A percentile compares a stretch with the other conserved stretches of the same genome.
Evolutionary conservation across 768 basidiomycete species (phyloP).

Genomic region (Leccinum obscurum): DNA sequence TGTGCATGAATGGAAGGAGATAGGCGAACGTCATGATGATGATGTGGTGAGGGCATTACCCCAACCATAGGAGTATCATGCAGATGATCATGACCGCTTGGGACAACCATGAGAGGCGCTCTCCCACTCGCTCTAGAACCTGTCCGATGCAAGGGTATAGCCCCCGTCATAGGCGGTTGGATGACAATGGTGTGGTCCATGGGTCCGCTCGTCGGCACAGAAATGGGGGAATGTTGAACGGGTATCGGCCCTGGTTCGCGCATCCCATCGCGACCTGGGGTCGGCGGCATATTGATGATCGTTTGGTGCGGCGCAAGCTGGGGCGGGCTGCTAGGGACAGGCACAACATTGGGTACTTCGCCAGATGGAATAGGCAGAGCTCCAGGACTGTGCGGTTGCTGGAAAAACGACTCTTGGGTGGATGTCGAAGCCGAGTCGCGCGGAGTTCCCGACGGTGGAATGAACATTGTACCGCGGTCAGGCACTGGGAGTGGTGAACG

Average conservation of each 20-base stretch:
- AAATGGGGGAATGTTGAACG: slow-evolving; percentile 4
- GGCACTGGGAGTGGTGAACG: slow-evolving; percentile 23
- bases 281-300: neutral
- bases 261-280: neutral
- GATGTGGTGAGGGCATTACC: slow-evolving; percentile 8
- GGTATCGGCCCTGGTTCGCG: neutral
- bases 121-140: slow-evolving; percentile 18
- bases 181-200: slow-evolving; percentile 16
- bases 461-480: slow-evolving; percentile 7
- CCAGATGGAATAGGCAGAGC: slow-evolving; percentile 12
- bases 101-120: slow-evolving; percentile 18
- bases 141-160: slow-evolving; percentile 19
- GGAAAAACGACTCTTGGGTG: slow-evolving; percentile 24
- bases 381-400: slow-evolving; percentile 17
- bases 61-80: slow-evolving; percentile 22
- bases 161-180: slow-evolving; percentile 10
- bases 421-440: slow-evolving; percentile 23
- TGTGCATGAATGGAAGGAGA: slow-evolving; percentile 29
- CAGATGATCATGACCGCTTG: slow-evolving; percentile 19
- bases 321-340: slow-evolving; percentile 9
- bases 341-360: slow-evolving; percentile 20
- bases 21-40: slow-evolving; percentile 13
- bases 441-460: slow-evolving; percentile 14
- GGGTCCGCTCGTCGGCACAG: slow-evolving; percentile 1
- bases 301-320: slow-evolving; percentile 3